Percentiles rank a stretch among this genome's conserved stretches.
Conservation (phyloP, 495 filamentous ascomycete species). For the Xylaria curta region DNA sequence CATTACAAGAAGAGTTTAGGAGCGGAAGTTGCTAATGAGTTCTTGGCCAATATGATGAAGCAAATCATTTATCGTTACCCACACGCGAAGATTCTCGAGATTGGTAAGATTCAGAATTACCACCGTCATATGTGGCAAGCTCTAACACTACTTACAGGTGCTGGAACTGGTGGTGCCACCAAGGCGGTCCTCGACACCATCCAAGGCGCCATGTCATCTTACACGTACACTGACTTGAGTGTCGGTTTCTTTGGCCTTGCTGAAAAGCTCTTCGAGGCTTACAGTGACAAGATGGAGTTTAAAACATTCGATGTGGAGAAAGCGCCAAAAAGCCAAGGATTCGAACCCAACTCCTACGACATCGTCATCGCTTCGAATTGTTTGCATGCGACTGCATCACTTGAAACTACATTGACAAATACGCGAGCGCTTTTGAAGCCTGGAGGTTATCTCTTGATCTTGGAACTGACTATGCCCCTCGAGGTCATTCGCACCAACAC, state of each 20-base stretch:
- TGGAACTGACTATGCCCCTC: constrained; percentile 51
- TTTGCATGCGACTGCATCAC: constrained; percentile 55
- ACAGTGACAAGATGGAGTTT: constrained; percentile 49
- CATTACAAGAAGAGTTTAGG: constrained; percentile 42
- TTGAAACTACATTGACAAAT: constrained; percentile 51
- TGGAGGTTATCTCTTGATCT: constrained; percentile 58
- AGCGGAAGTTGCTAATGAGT: constrained; percentile 25
- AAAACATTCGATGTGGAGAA: constrained; percentile 53
- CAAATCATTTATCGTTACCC: constrained; percentile 50
- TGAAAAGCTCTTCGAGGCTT: constrained; percentile 20
- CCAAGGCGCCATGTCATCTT: constrained; percentile 40
- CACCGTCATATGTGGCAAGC: no score
- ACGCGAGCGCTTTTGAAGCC: constrained; percentile 56
- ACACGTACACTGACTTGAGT: constrained; percentile 60
- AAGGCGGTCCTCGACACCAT: constrained; percentile 37
- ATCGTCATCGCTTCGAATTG: constrained; percentile 54
- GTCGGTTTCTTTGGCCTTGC: constrained; percentile 49
- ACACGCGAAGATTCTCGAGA: constrained; percentile 53
- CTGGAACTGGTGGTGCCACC: constrained; percentile 38
- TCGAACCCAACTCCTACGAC: constrained; percentile 52
- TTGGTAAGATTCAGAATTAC: no score
- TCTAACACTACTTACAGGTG: no score
- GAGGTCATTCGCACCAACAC: constrained; percentile 36
- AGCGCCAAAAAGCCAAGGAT: constrained; percentile 52
- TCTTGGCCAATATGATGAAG: constrained; percentile 40